Conservation (phyloP, 495 filamentous ascomycete genomes). For the Penicillium paradoxum region DNA sequence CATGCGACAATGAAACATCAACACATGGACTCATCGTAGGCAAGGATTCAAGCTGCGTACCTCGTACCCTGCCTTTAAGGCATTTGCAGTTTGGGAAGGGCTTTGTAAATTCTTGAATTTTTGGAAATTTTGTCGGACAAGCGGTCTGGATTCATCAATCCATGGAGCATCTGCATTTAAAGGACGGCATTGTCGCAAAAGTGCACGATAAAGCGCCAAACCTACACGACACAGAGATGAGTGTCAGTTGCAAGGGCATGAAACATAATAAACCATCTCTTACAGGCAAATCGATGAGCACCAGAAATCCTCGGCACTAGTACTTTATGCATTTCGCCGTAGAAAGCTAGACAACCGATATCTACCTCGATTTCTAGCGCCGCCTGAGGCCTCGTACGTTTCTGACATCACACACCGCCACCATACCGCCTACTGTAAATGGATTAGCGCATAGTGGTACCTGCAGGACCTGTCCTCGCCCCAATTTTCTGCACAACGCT, state of each 20-base stretch:
- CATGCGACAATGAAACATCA: conserved; percentile 10
- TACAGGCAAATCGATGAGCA: conserved; percentile 63
- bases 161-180: conserved; percentile 41
- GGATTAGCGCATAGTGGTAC: neutral
- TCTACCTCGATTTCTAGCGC: neutral
- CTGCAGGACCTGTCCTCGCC: no score
- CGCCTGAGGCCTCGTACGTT: neutral
- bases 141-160: conserved; percentile 34
- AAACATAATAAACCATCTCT: conserved; percentile 7
- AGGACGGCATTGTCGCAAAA: conserved; percentile 55
- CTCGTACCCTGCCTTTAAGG: conserved; percentile 62
- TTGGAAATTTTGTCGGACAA: conserved; percentile 54
- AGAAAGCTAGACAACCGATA: conserved; percentile 12
- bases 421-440: neutral
- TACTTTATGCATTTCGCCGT: conserved; percentile 40
- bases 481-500: no score
- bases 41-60: conserved; percentile 28
- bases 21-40: neutral
- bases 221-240: conserved; percentile 38
- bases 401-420: neutral
- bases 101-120: conserved; percentile 51
- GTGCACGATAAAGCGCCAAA: conserved; percentile 66
- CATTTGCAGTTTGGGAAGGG: conserved; percentile 48
- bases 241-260: conserved; percentile 4
- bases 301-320: conserved; percentile 43